phyloP scores from a whole-genome alignment of 1,284 basidiomycete species.

The Apiotrichum sp. region DNA sequence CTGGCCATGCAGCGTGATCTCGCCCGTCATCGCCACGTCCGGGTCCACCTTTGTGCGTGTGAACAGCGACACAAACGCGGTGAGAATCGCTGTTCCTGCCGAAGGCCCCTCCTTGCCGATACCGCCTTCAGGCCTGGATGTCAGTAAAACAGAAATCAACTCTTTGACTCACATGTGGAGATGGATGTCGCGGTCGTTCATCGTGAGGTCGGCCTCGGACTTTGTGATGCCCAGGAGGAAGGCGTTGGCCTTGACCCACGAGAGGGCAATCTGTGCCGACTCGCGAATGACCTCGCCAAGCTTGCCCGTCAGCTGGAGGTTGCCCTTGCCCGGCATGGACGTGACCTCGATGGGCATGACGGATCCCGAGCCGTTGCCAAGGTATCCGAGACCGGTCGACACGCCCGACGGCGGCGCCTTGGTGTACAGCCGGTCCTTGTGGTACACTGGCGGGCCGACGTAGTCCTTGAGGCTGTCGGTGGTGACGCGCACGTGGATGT shows the following conservation, averaged over 20 bases:
- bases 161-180: constrained; percentile 65
- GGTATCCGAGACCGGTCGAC: constrained; percentile 86
- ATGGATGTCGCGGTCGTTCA: constrained; percentile 80
- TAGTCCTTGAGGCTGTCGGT: constrained; percentile 89
- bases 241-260: constrained; percentile 88
- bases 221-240: constrained; percentile 78
- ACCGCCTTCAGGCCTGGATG: constrained; percentile 68
- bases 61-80: constrained; percentile 85
- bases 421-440: constrained; percentile 88
- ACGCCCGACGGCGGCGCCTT: constrained; percentile 81
- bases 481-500: constrained; percentile 74
- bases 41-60: constrained; percentile 73
- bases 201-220: constrained; percentile 63
- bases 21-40: constrained; percentile 93
- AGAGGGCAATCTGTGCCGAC: constrained; percentile 86
- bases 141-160: not conserved
- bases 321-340: constrained; percentile 89
- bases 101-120: constrained; percentile 98
- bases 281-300: constrained; percentile 97
- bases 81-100: constrained; percentile 86
- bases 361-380: constrained; percentile 91
- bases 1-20: constrained; percentile 85
- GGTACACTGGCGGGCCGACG: constrained; percentile 87
- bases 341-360: constrained; percentile 96
- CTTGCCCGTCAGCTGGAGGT: constrained; percentile 87